phyloP scores from a whole-genome alignment of 768 basidiomycete genomes.

The Austroboletus eburneus region DNA sequence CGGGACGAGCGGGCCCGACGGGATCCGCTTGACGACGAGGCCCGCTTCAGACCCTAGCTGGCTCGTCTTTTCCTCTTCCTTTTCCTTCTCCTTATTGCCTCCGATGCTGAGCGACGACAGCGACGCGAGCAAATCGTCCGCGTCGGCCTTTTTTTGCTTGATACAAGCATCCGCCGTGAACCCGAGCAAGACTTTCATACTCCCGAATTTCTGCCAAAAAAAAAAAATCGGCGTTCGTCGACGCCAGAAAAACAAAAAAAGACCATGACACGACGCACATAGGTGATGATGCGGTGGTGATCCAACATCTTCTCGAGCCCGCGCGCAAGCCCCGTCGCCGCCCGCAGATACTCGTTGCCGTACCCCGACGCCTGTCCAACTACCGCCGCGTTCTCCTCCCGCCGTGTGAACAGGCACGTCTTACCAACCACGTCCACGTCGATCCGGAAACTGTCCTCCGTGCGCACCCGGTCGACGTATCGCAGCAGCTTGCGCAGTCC shows the following conservation, averaged over 20 bases:
- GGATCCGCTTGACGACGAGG: slow-evolving; percentile 20
- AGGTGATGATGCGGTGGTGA: slow-evolving; percentile 60
- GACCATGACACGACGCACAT: slow-evolving; percentile 40
- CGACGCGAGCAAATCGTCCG: slow-evolving; percentile 24
- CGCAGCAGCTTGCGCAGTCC: slow-evolving; percentile 57
- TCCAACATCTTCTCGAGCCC: slow-evolving; percentile 50
- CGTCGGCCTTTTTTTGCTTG: slow-evolving; percentile 10
- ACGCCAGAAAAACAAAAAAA: no score
- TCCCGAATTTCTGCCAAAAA: slow-evolving; percentile 48
- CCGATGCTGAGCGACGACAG: slow-evolving; percentile 24
- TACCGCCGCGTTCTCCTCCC: slow-evolving; percentile 36
- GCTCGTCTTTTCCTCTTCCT: not conserved
- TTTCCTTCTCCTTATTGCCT: no score
- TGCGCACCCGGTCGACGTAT: slow-evolving; percentile 34
- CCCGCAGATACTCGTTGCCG: slow-evolving; percentile 61
- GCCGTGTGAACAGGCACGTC: slow-evolving; percentile 59
- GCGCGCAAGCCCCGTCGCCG: slow-evolving; percentile 42
- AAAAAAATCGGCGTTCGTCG: not conserved
- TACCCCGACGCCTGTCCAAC: slow-evolving; percentile 36
- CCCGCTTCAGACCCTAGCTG: not conserved
- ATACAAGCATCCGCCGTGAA: slow-evolving; percentile 50
- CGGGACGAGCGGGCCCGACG: slow-evolving; percentile 29
- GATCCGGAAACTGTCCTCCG: slow-evolving; percentile 54
- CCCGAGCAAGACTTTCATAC: slow-evolving; percentile 53
- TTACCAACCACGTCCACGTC: slow-evolving; percentile 60